Conservation (phyloP, 2,329 filamentous ascomycete species). For the Ceratocystis papillata region DNA sequence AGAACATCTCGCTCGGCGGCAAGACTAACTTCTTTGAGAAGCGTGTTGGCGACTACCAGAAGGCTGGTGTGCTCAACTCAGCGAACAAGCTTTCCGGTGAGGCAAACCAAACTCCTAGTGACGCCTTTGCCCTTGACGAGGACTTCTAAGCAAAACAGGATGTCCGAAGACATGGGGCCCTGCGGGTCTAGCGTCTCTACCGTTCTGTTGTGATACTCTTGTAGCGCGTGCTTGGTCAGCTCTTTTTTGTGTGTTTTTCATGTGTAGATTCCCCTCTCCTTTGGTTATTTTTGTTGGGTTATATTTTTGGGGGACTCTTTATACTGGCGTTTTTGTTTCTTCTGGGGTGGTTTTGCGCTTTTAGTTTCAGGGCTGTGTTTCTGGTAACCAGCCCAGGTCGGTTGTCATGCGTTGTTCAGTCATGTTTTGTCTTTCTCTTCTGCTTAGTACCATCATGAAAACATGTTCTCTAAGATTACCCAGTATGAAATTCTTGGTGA, state of each 20-base stretch:
- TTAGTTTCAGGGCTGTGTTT: slow-evolving; percentile 13
- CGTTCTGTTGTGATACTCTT: slow-evolving; percentile 9
- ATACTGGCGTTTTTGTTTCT: slow-evolving; percentile 13
- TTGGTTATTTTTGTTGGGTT: slow-evolving; percentile 26
- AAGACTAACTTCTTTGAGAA: slow-evolving; percentile 99
- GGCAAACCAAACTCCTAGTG: slow-evolving; percentile 45
- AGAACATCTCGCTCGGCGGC: slow-evolving; percentile 95
- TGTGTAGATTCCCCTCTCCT: slow-evolving; percentile 21
- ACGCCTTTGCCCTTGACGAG: slow-evolving; percentile 88
- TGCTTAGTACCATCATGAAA: neutral
- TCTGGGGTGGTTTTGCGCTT: slow-evolving; percentile 16
- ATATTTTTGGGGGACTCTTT: slow-evolving; percentile 26
- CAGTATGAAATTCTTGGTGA: too few relatives aligned
- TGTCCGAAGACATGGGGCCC: too few relatives aligned
- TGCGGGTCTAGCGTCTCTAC: neutral
- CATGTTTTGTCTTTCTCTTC: slow-evolving; percentile 5
- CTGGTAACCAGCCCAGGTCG: neutral
- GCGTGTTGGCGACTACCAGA: slow-evolving; percentile 98
- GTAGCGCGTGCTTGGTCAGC: neutral
- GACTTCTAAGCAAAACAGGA: slow-evolving; percentile 61
- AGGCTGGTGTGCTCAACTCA: slow-evolving; percentile 95
- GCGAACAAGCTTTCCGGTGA: slow-evolving; percentile 56
- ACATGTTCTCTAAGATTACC: too few relatives aligned
- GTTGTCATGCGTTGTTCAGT: slow-evolving; percentile 4
- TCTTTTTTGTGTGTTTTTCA: neutral